A percentile compares a stretch with the other conserved stretches of the same genome.
phyloP scores from a whole-genome alignment of 2,329 filamentous ascomycete species.

The Setomelanomma holmii region DNA sequence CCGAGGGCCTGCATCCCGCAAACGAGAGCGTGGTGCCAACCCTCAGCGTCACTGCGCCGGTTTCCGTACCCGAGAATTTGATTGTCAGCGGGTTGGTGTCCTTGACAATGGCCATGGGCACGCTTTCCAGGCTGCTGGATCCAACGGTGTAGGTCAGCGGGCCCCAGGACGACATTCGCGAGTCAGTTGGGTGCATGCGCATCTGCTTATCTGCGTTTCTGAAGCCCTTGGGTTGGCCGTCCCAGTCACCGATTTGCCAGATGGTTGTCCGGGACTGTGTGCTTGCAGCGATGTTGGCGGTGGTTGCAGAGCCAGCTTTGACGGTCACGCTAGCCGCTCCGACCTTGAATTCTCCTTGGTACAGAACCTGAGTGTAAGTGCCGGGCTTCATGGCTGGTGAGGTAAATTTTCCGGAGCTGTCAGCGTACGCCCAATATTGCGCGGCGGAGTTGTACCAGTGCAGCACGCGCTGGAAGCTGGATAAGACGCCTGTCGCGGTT shows the following conservation, averaged over 20 bases:
- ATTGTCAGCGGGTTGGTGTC: constrained; percentile 67
- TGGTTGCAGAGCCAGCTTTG: constrained; percentile 57
- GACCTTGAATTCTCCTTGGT: constrained; percentile 65
- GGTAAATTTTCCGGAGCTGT: constrained; percentile 63
- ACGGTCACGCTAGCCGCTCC: constrained; percentile 57
- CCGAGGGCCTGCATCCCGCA: constrained; percentile 64
- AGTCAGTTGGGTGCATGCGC: constrained; percentile 72
- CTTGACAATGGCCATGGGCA: constrained; percentile 73
- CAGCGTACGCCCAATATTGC: constrained; percentile 70
- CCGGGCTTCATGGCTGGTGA: constrained; percentile 72
- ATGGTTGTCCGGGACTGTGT: constrained; percentile 60
- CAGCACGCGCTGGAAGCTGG: constrained; percentile 62
- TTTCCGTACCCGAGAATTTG: constrained; percentile 62
- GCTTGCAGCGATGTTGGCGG: constrained; percentile 59
- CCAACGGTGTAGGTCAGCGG: constrained; percentile 68
- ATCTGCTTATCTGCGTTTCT: constrained; percentile 71
- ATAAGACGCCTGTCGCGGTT: constrained; percentile 64
- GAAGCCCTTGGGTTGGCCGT: constrained; percentile 66
- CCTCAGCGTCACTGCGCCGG: constrained; percentile 64
- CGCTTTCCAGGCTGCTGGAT: constrained; percentile 58
- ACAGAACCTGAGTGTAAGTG: constrained; percentile 72
- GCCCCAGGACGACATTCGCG: constrained; percentile 68
- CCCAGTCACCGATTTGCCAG: constrained; percentile 71
- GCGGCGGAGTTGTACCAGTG: constrained; percentile 70
- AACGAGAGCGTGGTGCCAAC: constrained; percentile 71